phyloP scores from a whole-genome alignment of 768 basidiomycete genomes.

The Plicaturopsis crispa region DNA sequence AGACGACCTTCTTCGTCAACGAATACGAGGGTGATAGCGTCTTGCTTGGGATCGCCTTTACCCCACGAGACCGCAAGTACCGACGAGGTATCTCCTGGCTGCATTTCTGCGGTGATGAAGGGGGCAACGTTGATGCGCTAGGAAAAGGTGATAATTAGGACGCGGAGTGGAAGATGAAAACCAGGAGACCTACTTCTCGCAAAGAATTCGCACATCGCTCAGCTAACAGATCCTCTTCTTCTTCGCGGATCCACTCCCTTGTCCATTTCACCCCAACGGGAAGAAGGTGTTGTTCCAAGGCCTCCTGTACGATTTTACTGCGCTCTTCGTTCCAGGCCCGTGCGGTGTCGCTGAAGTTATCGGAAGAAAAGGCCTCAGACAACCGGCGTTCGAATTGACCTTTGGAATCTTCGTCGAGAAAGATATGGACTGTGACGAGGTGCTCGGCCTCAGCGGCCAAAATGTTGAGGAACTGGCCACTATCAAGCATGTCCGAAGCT shows the following conservation, averaged over 20 bases:
- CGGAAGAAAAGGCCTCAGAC: conserved; percentile 77
- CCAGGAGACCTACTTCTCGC: conserved; percentile 48
- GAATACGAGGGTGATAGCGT: conserved; percentile 79
- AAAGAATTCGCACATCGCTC: conserved; percentile 59
- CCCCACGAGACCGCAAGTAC: conserved; percentile 94
- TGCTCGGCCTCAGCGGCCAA: conserved; percentile 86
- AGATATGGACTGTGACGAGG: conserved; percentile 71
- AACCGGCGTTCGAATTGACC: conserved; percentile 68
- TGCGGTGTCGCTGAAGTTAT: conserved; percentile 78
- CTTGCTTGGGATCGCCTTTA: conserved; percentile 88
- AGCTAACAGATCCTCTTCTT: conserved; percentile 82
- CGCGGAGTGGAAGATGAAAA: conserved; percentile 2
- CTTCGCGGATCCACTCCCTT: conserved; percentile 81
- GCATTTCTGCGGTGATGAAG: conserved; percentile 53
- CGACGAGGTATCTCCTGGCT: conserved; percentile 61
- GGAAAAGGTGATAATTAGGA: conserved; percentile 9
- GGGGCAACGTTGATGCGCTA: conserved; percentile 85
- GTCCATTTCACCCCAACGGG: conserved; percentile 85
- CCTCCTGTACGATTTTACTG: conserved; percentile 67
- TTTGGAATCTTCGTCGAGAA: conserved; percentile 53
- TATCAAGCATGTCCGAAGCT: conserved; percentile 57
- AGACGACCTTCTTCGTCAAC: conserved; percentile 84
- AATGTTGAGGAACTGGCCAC: conserved; percentile 84
- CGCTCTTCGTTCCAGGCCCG: conserved; percentile 90
- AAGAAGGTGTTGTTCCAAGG: conserved; percentile 73